Base-by-base conservation (phyloP, 306 rosid genomes). In the Prunus padus region DNA sequence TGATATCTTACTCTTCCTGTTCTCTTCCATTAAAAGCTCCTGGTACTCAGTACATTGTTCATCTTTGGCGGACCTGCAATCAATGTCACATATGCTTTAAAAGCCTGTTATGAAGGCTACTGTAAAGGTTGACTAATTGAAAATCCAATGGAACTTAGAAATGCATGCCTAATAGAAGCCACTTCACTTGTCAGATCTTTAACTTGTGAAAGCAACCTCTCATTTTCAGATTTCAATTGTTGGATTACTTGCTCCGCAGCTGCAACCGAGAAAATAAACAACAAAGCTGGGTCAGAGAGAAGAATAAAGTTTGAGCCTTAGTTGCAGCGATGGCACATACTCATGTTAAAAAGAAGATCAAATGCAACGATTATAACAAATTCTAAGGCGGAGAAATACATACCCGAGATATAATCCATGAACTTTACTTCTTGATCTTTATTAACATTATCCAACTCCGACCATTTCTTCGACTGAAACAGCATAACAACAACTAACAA, bases 391-490 rank as follows among this genome's bases (percentile, higher is more conserved):
- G 8, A 47, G 45, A 84, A 69, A 76, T 54, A 66, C 85, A 42
- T 88, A 90, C 99, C 99, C 22, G 88, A 65, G 26, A 90, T 30
- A 82, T 25, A 95, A 59, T 81, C 87, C 65, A 79, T 20, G 76
- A 95, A 92, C 76, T 90, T 92, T 56, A 20, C 83, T 80, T 90
- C 99, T 82, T 95, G 99, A 42, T 89, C 89, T 69, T 84, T 85
- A 42, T 77, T 83, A 25, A 84, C 45, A 54, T 82, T 72, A 62
- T 90, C 92, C 72, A 92, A 59, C 68, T 90, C 92, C 19, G 86
- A 73, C 22, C 87, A 79, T 46, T 88, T 90, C 52, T 79, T 83
- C 8, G 81, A 80, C 97, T 95, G 89, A n/a, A 69, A 76, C 42
- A 71, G 42, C 49, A 33, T 49, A 14, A 69, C 49, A 65, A 33